phyloP scores from a whole-genome alignment of 176 grass and related monocot genomes.

The Musa schizocarpa region DNA sequence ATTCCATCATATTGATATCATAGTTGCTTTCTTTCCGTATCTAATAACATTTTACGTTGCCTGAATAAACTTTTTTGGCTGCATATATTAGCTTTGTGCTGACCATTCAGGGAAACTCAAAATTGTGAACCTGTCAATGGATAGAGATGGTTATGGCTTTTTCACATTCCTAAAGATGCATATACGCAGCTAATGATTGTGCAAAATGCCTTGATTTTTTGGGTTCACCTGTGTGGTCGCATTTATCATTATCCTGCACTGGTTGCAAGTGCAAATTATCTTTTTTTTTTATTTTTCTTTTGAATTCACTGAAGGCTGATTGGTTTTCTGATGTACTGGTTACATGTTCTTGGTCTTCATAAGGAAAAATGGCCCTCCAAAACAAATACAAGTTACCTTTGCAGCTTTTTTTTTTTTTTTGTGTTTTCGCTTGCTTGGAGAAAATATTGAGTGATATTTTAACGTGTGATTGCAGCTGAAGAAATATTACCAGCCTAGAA shows the following conservation, averaged over 20 bases:
- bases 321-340: too few species aligned
- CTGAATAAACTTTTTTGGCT: too few species aligned
- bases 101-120: not conserved
- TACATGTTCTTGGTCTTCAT: not conserved
- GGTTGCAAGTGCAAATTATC: too few species aligned
- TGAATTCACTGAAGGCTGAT: too few species aligned
- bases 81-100: not conserved
- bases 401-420: too few species aligned
- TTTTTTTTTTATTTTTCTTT: too few species aligned
- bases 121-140: not conserved
- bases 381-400: too few species aligned
- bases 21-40: not conserved
- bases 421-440: not conserved
- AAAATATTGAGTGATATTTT: not conserved
- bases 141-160: not conserved
- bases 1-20: not conserved
- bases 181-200: too few species aligned
- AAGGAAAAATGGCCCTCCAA: not conserved
- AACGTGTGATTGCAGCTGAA: slow-evolving; percentile 34
- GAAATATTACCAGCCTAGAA: slow-evolving; percentile 68
- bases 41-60: too few species aligned
- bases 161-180: not conserved
- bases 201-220: too few species aligned
- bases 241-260: too few species aligned
- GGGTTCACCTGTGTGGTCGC: too few species aligned